These are phyloP conservation scores for Fusarium sp. DNA, from an alignment of 2,329 filamentous ascomycete species.

Conservation along the genomic window DNA sequence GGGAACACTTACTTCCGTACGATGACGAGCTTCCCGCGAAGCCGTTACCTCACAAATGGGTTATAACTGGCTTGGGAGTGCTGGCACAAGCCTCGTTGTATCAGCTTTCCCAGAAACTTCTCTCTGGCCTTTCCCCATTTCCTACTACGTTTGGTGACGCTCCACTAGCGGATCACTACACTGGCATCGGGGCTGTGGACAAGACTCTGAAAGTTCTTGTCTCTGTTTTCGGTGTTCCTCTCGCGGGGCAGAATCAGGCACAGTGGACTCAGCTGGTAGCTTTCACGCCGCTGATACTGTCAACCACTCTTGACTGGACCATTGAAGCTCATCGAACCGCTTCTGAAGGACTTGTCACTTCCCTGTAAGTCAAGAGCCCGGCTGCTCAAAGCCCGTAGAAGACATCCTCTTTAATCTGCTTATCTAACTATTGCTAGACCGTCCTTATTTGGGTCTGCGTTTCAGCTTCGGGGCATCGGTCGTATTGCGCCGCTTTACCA, in stretches of 20 bases:
- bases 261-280: background rate
- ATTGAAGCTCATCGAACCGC: slow-evolving; percentile 4
- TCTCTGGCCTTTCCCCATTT: accelerated
- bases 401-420: no score
- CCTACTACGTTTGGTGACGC: background rate
- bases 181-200: background rate
- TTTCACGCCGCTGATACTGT: background rate
- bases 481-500: slow-evolving; percentile 1
- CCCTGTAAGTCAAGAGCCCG: background rate
- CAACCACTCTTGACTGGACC: slow-evolving; percentile 10
- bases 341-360: background rate
- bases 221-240: background rate
- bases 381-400: no score
- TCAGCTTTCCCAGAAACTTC: accelerated
- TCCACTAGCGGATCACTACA: background rate
- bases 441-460: background rate
- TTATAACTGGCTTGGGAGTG: background rate
- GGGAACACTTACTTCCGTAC: background rate
- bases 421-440: background rate
- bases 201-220: background rate
- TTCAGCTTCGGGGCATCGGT: background rate
- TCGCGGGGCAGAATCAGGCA: no score
- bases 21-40: background rate
- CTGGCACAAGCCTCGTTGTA: background rate
- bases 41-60: background rate